Percentiles rank a stretch among this genome's conserved stretches.
Conservation (phyloP, 2,329 filamentous ascomycete species). For the Phaeosphaeriaceae sp. region DNA sequence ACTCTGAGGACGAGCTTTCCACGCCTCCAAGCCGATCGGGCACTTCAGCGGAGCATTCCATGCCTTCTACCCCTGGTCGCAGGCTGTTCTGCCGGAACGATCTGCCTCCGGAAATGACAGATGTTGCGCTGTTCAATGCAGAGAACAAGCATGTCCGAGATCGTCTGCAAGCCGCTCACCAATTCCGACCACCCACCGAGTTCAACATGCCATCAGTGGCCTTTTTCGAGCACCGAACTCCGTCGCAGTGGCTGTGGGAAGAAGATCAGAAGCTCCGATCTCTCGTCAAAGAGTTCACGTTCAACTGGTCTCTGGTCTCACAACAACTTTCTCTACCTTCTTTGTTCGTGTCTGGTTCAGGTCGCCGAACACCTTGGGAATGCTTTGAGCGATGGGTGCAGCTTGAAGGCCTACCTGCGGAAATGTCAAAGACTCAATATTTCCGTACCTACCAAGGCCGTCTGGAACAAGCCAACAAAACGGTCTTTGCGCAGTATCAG, state of each 20-base stretch:
- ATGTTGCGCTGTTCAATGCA: constrained; percentile 86
- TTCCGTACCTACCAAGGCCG: constrained; percentile 78
- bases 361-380: constrained; percentile 95
- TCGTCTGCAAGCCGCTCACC: constrained; percentile 86
- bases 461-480: constrained; percentile 68
- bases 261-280: constrained; percentile 90
- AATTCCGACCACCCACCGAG: constrained; percentile 91
- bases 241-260: constrained; percentile 88
- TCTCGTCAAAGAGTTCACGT: constrained; percentile 89
- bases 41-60: constrained; percentile 52
- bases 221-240: constrained; percentile 86
- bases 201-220: constrained; percentile 86
- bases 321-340: constrained; percentile 78
- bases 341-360: constrained; percentile 80
- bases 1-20: constrained; percentile 68
- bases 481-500: constrained; percentile 65
- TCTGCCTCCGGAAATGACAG: constrained; percentile 71
- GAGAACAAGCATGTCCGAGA: constrained; percentile 91
- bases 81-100: constrained; percentile 52
- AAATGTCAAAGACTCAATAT: constrained; percentile 95
- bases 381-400: constrained; percentile 98
- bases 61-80: constrained; percentile 49
- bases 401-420: constrained; percentile 85
- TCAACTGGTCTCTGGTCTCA: constrained; percentile 97
- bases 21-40: constrained; percentile 46